phyloP scores from a whole-genome alignment of 1,284 basidiomycete species.

The Trichosporon sp. region DNA sequence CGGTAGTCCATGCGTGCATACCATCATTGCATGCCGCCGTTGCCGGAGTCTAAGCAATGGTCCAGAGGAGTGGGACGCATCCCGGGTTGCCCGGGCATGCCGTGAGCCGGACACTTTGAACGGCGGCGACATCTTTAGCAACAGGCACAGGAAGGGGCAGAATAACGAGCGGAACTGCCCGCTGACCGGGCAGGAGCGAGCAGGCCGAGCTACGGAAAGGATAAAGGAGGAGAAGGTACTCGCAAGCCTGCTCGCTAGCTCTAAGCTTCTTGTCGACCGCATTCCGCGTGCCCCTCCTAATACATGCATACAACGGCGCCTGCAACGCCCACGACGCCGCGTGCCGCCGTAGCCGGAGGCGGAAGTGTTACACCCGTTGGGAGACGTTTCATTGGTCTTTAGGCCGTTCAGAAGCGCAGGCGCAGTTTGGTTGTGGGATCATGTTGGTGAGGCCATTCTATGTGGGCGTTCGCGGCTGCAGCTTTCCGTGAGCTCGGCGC shows the following conservation, averaged over 20 bases:
- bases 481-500: not conserved
- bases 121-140: too few relatives aligned
- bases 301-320: not conserved
- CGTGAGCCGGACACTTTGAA: too few relatives aligned
- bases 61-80: too few relatives aligned
- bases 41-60: too few relatives aligned
- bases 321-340: not conserved
- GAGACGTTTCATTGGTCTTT: not conserved
- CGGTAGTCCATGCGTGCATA: not conserved
- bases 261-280: not conserved
- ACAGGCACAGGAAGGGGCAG: too few relatives aligned
- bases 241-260: conserved; percentile 7
- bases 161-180: too few relatives aligned
- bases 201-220: too few relatives aligned
- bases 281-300: not conserved
- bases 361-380: not conserved
- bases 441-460: not conserved
- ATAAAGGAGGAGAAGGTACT: not conserved
- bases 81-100: too few relatives aligned
- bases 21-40: too few relatives aligned
- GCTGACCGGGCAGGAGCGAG: too few relatives aligned
- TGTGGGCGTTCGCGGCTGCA: not conserved
- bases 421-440: not conserved
- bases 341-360: not conserved
- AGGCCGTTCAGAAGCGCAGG: not conserved